These are phyloP conservation scores for Ascochyta rabiei DNA, from an alignment of 2,329 filamentous ascomycete genomes.

Conservation along the genomic window DNA sequence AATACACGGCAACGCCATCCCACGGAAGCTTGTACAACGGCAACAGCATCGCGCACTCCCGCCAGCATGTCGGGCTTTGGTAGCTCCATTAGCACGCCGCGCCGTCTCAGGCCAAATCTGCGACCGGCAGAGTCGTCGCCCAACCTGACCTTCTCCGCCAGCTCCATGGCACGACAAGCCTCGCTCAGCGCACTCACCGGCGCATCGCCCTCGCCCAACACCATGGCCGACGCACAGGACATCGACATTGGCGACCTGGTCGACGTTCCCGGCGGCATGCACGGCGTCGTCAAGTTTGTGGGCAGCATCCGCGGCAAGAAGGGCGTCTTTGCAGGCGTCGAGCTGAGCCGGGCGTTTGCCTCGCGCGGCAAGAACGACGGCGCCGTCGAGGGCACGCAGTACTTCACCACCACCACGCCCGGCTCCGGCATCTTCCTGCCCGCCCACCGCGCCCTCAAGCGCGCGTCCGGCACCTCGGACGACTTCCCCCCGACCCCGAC, in stretches of 20 bases:
- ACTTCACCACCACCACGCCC: constrained; percentile 79
- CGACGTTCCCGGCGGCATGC: constrained; percentile 92
- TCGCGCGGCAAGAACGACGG: constrained; percentile 91
- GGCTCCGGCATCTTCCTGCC: constrained; percentile 95
- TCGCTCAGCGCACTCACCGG: constrained; percentile 72
- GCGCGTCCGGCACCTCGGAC: constrained; percentile 62
- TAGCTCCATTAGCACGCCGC: constrained; percentile 17
- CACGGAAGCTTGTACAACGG: neutral
- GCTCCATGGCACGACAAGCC: constrained; percentile 68
- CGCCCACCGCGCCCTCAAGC: constrained; percentile 76
- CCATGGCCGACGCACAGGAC: constrained; percentile 56
- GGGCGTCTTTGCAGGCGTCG: constrained; percentile 89
- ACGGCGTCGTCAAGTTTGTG: constrained; percentile 86
- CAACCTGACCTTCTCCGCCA: constrained; percentile 49
- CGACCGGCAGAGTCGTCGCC: constrained; percentile 51
- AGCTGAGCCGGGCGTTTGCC: constrained; percentile 81
- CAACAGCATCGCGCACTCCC: constrained; percentile 11
- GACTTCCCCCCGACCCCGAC: constrained; percentile 71
- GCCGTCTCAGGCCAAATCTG: constrained; percentile 44
- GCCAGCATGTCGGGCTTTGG: constrained; percentile 18
- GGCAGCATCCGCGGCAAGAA: constrained; percentile 87
- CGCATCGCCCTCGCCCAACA: constrained; percentile 50
- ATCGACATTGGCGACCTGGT: constrained; percentile 81
- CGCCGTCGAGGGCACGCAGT: constrained; percentile 81
- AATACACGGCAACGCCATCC: constrained; percentile 13